phyloP scores from a whole-genome alignment of 805 yeast species.

The Torulaspora microellipsoides region DNA sequence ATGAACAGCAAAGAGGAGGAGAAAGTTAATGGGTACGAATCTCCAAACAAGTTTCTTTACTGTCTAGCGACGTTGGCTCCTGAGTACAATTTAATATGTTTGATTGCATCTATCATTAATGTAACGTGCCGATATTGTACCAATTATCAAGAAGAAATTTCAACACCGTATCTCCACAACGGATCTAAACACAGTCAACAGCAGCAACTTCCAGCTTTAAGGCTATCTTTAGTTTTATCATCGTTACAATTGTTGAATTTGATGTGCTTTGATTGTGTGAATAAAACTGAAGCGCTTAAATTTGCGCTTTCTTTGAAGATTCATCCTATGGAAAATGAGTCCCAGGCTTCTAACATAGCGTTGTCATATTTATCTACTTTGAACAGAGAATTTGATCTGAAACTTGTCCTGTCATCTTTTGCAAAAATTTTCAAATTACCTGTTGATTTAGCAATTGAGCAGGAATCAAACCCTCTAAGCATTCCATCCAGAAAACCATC shows the following conservation, averaged over 20 bases:
- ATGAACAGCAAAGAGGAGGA: constrained; percentile 31
- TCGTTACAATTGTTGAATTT: constrained; percentile 59
- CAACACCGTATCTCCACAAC: constrained; percentile 14
- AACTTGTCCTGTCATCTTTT: constrained; percentile 45
- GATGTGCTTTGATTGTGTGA: constrained; percentile 32
- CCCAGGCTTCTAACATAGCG: constrained; percentile 60
- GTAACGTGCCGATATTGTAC: constrained; percentile 49
- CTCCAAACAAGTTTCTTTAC: constrained; percentile 55
- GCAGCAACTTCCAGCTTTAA: constrained; percentile 20
- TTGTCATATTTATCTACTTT: constrained; percentile 47
- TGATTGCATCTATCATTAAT: constrained; percentile 69
- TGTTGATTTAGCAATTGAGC: constrained; percentile 37
- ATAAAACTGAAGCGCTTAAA: constrained; percentile 2
- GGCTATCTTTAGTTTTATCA: constrained; percentile 47
- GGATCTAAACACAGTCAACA: constrained; percentile 18
- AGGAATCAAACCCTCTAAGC: constrained; percentile 37
- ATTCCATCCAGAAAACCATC: constrained; percentile 12
- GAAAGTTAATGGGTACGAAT: background rate
- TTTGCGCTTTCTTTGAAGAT: constrained; percentile 11
- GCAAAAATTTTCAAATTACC: constrained; percentile 47
- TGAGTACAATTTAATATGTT: constrained; percentile 43
- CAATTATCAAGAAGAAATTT: constrained; percentile 33
- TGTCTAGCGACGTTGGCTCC: constrained; percentile 49
- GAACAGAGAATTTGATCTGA: constrained; percentile 51
- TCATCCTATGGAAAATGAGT: constrained; percentile 4